phyloP scores from a whole-genome alignment of 192 early-diverging fungal species.

The Backusella tuberculispora region DNA sequence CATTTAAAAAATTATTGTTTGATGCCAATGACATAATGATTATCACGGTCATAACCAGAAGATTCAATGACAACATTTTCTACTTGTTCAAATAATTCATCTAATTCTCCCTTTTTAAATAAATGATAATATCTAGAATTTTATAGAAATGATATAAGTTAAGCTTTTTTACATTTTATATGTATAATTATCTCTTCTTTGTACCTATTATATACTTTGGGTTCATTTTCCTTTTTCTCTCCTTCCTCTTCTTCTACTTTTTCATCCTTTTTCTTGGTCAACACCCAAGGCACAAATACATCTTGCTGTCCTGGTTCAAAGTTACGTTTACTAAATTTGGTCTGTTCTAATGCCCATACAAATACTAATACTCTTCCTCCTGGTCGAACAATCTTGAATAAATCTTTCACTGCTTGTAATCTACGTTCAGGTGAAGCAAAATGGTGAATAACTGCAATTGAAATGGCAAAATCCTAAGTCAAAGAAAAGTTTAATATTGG shows the following conservation, averaged over 20 bases:
- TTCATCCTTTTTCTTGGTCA: constrained; percentile 55
- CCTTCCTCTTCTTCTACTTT: constrained; percentile 42
- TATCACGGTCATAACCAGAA: constrained; percentile 94
- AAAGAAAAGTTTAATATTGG: neutral
- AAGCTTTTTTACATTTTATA: too few species aligned
- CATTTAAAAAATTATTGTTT: constrained; percentile 4
- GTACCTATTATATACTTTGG: constrained; percentile 54
- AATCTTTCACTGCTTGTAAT: constrained; percentile 71
- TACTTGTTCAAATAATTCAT: constrained; percentile 60
- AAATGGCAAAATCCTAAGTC: constrained; percentile 86
- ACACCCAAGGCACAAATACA: constrained; percentile 91
- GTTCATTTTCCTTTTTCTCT: constrained; percentile 30
- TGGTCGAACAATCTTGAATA: constrained; percentile 72
- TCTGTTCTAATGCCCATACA: constrained; percentile 97
- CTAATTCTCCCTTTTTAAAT: constrained; percentile 86
- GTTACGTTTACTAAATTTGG: constrained; percentile 67
- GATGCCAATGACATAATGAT: constrained; percentile 83
- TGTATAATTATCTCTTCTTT: too few species aligned
- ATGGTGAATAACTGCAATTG: constrained; percentile 97
- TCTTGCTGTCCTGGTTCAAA: constrained; percentile 85
- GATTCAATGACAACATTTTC: constrained; percentile 60
- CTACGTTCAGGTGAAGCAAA: constrained; percentile 81
- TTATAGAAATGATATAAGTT: constrained; percentile 20
- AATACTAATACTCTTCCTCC: constrained; percentile 81
- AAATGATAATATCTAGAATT: constrained; percentile 86